Base-by-base conservation (phyloP, 495 filamentous ascomycete species). In the Trichoderma orchidacearum region DNA sequence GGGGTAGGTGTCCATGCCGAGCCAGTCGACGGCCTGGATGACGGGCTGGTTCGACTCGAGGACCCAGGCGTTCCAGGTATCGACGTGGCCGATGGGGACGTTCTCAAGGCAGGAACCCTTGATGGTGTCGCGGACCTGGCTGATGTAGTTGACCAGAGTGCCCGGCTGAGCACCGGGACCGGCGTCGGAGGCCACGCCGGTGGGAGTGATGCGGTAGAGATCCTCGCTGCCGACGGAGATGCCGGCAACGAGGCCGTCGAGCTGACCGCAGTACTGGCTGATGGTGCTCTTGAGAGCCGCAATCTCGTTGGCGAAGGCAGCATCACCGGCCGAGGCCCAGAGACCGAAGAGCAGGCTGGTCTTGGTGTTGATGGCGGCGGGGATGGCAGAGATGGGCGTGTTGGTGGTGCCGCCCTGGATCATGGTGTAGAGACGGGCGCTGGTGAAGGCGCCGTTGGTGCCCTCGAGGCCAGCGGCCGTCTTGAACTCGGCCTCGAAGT, bases 151-250 rank as follows among this genome's bases (percentile, higher is more conserved):
- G 62, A 75, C 79, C 50, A 92, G 68, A 13, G 68, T 72, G 34
- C 75, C 72, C 9, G 88, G 83, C 29, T 74, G 69, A 27, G 79
- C 71, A 57, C 83, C 84, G 30, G 70, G 59, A 32, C 74, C 67
- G 36, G 73, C 72, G 7, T 64, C 56, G 41, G 70, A 68, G 23
- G 54, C 63, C 48, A 73, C 67, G 51, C 72, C 75, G 28, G 76
- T 79, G 25, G 79, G 75, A 2, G 85, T 85, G 75, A 77, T 80
- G 57, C 90, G 84, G 80, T 96, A 95, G 4, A 95, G 76, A 69
- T 94, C 87, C 78, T 95, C 91, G 67, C 82, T 87, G 57, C 89
- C 91, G 55, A 96, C 88, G 3, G 90, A 91, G 74, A 95, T 91
- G 70, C 88, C 90, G 55, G 78, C 85, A 31, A 95, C 80, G 41